Base-by-base conservation (phyloP, 495 filamentous ascomycete genomes). In the Penicillium bialowiezense region DNA sequence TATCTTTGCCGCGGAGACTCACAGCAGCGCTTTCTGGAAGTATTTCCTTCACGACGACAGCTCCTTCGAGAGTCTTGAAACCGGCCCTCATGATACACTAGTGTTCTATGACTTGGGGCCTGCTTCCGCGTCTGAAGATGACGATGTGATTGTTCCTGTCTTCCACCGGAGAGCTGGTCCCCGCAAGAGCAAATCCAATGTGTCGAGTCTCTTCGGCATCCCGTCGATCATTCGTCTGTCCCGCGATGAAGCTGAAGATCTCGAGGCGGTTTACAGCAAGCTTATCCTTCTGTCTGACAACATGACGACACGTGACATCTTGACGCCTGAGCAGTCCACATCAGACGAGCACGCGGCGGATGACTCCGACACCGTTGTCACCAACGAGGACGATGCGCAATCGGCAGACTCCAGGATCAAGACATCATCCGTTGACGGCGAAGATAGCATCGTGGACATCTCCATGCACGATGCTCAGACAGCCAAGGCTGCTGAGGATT, bases 381-480 rank as follows among this genome's bases (percentile, higher is more conserved):
- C 83, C 40, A 84, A 79, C 20, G 78, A 83, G 28, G 90, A 90
- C 17, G 90, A 93, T 63, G 82, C 77, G 1, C 80, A 87, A 48
- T 88, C 83, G 2, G 81, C 76, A 13, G 88, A 87, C 51, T 78
- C 81, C 6, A 84, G 83, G 54, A 74, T 95, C 39, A 77, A 87
- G 52, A 84, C 87, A 17, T 73, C 73, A 0, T 96, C 90, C 7
- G 82, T 96, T 9, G 86, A 91, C 53, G 90, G 89, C 5, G 92
- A 96, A 64, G 91, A 96, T 53, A 89, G 88, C 41, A 82, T 96
- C 52, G 89, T 97, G 3, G 87, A 97, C 61, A 84, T 98, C 18
- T 88, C 87, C 1, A 91, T 95, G 88, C 79, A 78, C 9, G 86
- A 91, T 53, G 72, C 69, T 7, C 72, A 68, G 53, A 55, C 56